Evolutionary conservation across 257 asterid genomes (phyloP).

Genomic region (Solanum sejunctum): DNA sequence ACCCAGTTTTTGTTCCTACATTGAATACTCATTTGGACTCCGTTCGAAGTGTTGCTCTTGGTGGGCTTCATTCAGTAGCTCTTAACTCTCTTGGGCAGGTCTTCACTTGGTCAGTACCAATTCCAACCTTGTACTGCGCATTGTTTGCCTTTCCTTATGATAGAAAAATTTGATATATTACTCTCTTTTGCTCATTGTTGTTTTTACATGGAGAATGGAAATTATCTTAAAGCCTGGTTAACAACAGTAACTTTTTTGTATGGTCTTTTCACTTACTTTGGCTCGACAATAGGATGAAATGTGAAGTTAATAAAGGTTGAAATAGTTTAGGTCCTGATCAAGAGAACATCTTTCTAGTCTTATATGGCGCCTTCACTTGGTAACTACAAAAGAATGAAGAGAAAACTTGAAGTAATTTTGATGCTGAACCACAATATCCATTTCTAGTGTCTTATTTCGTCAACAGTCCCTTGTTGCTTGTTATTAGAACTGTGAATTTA

Average conservation of each 20-base stretch:
- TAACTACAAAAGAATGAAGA: not conserved
- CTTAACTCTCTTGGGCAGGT: slow-evolving; percentile 66
- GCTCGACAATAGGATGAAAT: not conserved
- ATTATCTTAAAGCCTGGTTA: not conserved
- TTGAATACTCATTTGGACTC: slow-evolving; percentile 35
- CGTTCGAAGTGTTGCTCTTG: slow-evolving; percentile 52
- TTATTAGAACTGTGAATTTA: not conserved
- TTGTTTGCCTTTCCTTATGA: not conserved
- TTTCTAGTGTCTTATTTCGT: not conserved
- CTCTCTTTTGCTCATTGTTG: not conserved
- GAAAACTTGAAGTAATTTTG: not conserved
- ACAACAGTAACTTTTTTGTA: not conserved
- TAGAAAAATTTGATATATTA: not conserved
- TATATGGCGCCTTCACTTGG: not conserved
- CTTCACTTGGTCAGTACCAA: slow-evolving; percentile 68
- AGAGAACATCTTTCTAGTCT: not conserved
- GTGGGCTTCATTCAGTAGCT: slow-evolving; percentile 89
- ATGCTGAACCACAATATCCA: not conserved
- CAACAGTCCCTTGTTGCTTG: not conserved
- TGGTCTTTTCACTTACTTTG: not conserved
- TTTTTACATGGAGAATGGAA: not conserved
- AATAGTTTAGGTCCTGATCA: not conserved
- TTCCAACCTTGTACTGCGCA: not conserved
- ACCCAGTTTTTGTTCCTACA: slow-evolving; percentile 60
- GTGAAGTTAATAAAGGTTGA: not conserved